Percentiles rank a stretch among this genome's conserved stretches.
phyloP scores from a whole-genome alignment of 2,329 filamentous ascomycete genomes.

The Drechslera avenae region DNA sequence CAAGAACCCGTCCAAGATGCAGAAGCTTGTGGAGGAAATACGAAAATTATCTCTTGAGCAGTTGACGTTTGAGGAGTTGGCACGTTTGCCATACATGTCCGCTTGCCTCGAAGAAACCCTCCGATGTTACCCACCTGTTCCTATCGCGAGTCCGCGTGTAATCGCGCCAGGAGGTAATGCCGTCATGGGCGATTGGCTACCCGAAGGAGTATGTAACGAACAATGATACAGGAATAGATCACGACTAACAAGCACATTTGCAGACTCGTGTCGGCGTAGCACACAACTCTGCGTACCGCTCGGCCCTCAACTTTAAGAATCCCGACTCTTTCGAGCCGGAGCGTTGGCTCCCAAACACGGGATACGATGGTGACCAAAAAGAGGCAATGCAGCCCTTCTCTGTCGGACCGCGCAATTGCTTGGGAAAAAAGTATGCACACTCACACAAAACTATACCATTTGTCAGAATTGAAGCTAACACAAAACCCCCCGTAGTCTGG shows the following conservation, averaged over 20 bases:
- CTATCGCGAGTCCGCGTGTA: constrained; percentile 39
- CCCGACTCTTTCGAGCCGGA: constrained; percentile 36
- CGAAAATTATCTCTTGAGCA: constrained; percentile 16
- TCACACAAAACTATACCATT: not conserved
- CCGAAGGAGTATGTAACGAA: constrained; percentile 22
- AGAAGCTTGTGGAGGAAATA: constrained; percentile 27
- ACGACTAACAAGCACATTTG: not conserved
- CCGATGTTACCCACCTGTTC: constrained; percentile 33
- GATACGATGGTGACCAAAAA: constrained; percentile 31
- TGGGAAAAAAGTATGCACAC: constrained; percentile 43
- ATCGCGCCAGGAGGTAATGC: constrained; percentile 32
- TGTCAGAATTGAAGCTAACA: not conserved
- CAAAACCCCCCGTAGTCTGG: constrained; percentile 17
- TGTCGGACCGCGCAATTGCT: constrained; percentile 34
- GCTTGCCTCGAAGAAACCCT: constrained; percentile 54
- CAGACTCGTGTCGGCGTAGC: constrained; percentile 1
- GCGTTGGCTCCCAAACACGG: constrained; percentile 37
- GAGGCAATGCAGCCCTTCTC: constrained; percentile 33
- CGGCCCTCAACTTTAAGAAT: not conserved
- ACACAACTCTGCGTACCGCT: not conserved
- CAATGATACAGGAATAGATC: not conserved
- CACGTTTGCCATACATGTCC: constrained; percentile 45
- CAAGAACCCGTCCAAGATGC: constrained; percentile 22
- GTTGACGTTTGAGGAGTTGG: constrained; percentile 21
- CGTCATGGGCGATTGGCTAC: constrained; percentile 40